These are phyloP conservation scores for Lanzia echinophila DNA, from an alignment of 2,329 filamentous ascomycete genomes.

Conservation along the genomic window DNA sequence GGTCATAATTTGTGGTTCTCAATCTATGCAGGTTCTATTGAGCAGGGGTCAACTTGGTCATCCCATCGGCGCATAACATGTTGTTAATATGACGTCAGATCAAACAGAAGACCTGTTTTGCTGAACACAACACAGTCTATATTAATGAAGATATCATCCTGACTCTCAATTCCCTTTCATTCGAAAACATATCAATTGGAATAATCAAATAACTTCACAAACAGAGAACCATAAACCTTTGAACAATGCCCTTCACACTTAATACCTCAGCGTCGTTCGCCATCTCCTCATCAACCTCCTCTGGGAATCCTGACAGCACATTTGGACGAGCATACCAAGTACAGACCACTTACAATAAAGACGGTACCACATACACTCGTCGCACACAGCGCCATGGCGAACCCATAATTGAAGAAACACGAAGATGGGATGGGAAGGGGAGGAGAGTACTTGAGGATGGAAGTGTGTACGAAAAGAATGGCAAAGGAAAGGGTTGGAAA, in stretches of 20 bases:
- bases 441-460: slow-evolving; percentile 6
- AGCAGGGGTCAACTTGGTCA: neutral
- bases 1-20: too few relatives aligned
- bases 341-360: slow-evolving; percentile 4
- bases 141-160: too few relatives aligned
- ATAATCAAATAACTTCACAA: neutral
- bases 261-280: slow-evolving; percentile 4
- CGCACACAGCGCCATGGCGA: slow-evolving; percentile 5
- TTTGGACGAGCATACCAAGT: slow-evolving; percentile 4
- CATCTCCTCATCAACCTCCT: slow-evolving; percentile 1
- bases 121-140: neutral
- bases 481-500: slow-evolving; percentile 8
- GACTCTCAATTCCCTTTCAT: neutral
- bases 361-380: slow-evolving; percentile 4
- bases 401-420: slow-evolving; percentile 6
- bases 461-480: slow-evolving; percentile 8
- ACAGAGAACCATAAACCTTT: neutral
- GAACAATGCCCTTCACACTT: slow-evolving; percentile 7
- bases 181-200: neutral
- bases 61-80: neutral
- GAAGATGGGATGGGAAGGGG: slow-evolving; percentile 7
- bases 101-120: neutral
- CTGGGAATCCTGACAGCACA: neutral
- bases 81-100: neutral
- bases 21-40: neutral